These are phyloP conservation scores for Sarcocystis neurona DNA, from an alignment of 169 alveolate genomes.

Conservation along the genomic window DNA sequence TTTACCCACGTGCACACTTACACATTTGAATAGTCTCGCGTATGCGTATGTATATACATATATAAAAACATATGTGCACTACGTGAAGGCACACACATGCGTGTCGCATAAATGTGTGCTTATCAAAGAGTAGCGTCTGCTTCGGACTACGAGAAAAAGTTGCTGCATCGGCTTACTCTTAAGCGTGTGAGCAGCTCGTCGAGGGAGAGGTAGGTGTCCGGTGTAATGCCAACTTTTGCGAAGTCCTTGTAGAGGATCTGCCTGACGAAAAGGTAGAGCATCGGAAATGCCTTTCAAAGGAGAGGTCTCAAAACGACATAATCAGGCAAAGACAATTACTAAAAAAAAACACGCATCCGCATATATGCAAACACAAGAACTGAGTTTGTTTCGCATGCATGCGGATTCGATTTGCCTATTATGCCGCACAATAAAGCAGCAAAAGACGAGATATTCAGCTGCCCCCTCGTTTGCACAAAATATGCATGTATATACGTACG, in stretches of 20 bases:
- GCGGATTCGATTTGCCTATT: too few relatives aligned
- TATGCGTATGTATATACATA: neutral
- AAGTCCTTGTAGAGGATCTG: slow-evolving; percentile 56
- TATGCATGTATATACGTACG: too few relatives aligned
- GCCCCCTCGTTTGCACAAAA: too few relatives aligned
- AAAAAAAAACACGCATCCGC: too few relatives aligned
- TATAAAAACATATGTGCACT: neutral
- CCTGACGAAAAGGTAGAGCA: slow-evolving; percentile 23
- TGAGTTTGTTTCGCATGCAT: too few relatives aligned
- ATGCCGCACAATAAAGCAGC: too few relatives aligned
- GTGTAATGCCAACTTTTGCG: slow-evolving; percentile 45
- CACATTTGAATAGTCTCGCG: too few relatives aligned
- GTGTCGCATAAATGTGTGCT: neutral
- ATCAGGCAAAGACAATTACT: too few relatives aligned
- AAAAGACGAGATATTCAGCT: too few relatives aligned
- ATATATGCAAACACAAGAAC: too few relatives aligned
- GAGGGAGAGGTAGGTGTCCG: slow-evolving; percentile 48
- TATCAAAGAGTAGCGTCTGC: neutral
- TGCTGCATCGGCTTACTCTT: neutral
- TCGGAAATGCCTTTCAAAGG: too few relatives aligned
- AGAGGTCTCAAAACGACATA: too few relatives aligned
- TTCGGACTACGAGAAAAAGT: neutral
- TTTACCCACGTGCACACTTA: neutral
- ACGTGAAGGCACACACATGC: neutral
- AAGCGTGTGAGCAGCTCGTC: slow-evolving; percentile 49